Conservation (phyloP, 208 protist genomes). For the Crithidia thermophila region DNA sequence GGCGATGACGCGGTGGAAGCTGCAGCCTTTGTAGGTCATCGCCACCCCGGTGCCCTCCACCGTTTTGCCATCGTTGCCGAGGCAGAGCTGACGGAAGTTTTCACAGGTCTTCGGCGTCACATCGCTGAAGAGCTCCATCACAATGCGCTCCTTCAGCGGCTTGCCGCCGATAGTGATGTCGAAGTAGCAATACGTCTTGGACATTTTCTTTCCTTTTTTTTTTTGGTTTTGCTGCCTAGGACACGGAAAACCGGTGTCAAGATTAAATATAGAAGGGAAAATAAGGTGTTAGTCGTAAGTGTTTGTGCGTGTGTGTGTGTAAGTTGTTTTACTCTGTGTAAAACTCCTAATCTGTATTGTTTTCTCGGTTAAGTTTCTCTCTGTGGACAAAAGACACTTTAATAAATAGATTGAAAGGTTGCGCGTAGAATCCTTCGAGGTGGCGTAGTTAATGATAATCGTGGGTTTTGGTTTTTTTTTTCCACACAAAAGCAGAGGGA, state of each 20-base stretch:
- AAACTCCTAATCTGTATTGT: not conserved
- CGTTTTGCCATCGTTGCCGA: slow-evolving; percentile 84
- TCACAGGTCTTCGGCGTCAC: slow-evolving; percentile 94
- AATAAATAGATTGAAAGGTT: no score
- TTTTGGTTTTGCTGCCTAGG: not conserved
- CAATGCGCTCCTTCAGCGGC: slow-evolving; percentile 75
- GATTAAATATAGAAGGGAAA: no score
- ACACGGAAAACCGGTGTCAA: no score
- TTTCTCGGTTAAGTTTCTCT: slow-evolving; percentile 1
- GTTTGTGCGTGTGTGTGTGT: not conserved
- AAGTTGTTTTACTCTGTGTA: not conserved
- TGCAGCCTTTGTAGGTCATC: slow-evolving; percentile 92
- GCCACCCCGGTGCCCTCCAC: slow-evolving; percentile 63
- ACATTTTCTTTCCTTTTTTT: slow-evolving; percentile 15
- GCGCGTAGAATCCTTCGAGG: no score
- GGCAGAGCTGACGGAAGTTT: slow-evolving; percentile 95
- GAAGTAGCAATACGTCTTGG: slow-evolving; percentile 77
- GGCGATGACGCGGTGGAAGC: slow-evolving; percentile 95
- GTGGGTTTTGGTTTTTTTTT: no score
- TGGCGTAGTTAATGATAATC: no score
- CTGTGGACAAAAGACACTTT: slow-evolving; percentile 15
- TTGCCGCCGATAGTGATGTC: slow-evolving; percentile 84
- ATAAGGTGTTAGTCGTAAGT: not conserved
- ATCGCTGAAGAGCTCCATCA: slow-evolving; percentile 93
- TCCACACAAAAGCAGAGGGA: no score